phyloP scores from a whole-genome alignment of 306 rosid species.

The Citrullus amarus region DNA sequence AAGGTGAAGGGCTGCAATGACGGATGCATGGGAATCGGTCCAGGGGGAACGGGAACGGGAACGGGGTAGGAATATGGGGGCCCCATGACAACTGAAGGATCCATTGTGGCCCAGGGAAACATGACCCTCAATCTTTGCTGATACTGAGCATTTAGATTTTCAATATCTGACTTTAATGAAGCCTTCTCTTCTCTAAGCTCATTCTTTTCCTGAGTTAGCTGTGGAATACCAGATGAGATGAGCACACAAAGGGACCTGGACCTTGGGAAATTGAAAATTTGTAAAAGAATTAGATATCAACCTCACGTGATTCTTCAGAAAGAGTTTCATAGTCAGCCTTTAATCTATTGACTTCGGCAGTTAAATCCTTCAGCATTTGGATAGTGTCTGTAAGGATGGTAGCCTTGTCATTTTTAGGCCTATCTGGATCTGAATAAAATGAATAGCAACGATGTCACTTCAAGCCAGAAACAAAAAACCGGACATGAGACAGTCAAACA shows the following conservation, averaged over 20 bases:
- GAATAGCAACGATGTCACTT: not conserved
- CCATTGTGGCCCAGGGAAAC: constrained; percentile 75
- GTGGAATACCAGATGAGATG: constrained; percentile 20
- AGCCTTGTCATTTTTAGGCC: constrained; percentile 90
- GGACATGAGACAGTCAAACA: not conserved
- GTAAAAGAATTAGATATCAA: constrained; percentile 15
- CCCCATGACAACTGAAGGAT: constrained; percentile 59
- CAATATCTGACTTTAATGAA: constrained; percentile 59
- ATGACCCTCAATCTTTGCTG: constrained; percentile 66
- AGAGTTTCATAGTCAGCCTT: constrained; percentile 55
- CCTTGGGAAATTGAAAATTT: not conserved
- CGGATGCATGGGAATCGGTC: constrained; percentile 64
- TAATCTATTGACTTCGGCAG: constrained; percentile 48
- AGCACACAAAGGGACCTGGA: constrained; percentile 6
- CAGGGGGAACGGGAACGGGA: constrained; percentile 58
- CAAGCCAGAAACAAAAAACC: not conserved
- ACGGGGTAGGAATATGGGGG: constrained; percentile 67
- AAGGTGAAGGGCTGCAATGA: constrained; percentile 61
- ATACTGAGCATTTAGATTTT: constrained; percentile 54
- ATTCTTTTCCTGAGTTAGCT: constrained; percentile 78
- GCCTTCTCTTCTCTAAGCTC: constrained; percentile 89
- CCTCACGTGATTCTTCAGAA: constrained; percentile 77
- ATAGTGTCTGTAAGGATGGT: constrained; percentile 73
- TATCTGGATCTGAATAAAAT: constrained; percentile 56
- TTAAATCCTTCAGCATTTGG: constrained; percentile 62